Base-by-base conservation (phyloP, 2,329 filamentous ascomycete species). In the Botrytis fabae region DNA sequence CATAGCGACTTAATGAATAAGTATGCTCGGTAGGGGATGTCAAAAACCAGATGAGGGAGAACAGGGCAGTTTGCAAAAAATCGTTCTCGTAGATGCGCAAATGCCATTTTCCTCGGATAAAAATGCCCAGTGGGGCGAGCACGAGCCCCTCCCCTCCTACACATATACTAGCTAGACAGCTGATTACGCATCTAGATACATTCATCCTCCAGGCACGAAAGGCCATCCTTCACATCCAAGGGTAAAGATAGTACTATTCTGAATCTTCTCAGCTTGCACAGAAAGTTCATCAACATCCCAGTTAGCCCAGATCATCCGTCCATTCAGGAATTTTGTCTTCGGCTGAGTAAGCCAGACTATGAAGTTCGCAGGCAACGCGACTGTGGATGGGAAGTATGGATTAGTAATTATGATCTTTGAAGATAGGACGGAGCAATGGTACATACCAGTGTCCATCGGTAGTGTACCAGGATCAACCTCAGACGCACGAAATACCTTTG, bases 261-360 rank as follows among this genome's bases (percentile, higher is more conserved):
- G 54, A 57, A 72, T 69, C 62, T 73, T 66, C 44, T 71, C 60
- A 4, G 54, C 81, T 51, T 78, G 78, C 2, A 79, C 78, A 76
- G 83, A 83, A 51, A 87, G 80, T 74, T 87, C 85, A 28, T 85
- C 82, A 0, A 86, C 82, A 76, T 87, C 86, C 86, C 85, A 87
- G 51, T 85, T 84, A 20, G 83, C 81, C 83, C 84, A 87, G 0
- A 86, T 78, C 35, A 83, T 83, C 65, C 83, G 84, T 8, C 83
- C 81, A 61, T 82, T 84, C 35, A 87, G 75, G 73, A 87, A 86
- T 7, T 74, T 77, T 0, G 86, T 84, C 74, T 87, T 85, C 0
- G 82, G 71, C 38, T 73, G 75, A 28, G 76, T 71, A 18, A 77
- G 70, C 77, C 77, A 78, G n/a, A 77, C 71, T 32, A 71, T 35